Percentiles rank a stretch among this genome's conserved stretches.
Evolutionary conservation across 2,329 filamentous ascomycete species (phyloP).

Genomic region (Fonsecaea pugnacius): DNA sequence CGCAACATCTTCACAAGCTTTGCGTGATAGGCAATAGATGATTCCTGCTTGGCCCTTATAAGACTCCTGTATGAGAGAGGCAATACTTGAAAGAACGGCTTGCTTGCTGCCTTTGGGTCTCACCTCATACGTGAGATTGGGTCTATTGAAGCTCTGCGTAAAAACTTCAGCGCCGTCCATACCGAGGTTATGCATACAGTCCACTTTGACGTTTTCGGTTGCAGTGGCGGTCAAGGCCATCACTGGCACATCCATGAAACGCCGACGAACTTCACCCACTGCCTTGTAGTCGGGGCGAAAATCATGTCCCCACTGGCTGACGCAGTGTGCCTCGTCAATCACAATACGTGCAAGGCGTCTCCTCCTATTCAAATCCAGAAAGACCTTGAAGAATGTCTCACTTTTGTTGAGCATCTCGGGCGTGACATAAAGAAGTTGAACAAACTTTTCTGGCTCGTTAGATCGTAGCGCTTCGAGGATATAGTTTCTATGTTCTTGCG

Average conservation of each 20-base stretch:
- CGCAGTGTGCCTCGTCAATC: conserved; percentile 98
- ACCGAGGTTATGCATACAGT: conserved; percentile 87
- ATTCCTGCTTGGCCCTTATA: conserved; percentile 81
- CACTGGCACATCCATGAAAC: conserved; percentile 78
- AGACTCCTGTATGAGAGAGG: conserved; percentile 65
- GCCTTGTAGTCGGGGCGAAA: conserved; percentile 95
- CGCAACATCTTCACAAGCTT: conserved; percentile 80
- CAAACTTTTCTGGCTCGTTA: conserved; percentile 70
- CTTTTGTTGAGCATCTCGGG: conserved; percentile 96
- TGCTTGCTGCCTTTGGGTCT: conserved; percentile 68
- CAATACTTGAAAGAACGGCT: conserved; percentile 59
- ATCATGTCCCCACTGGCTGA: conserved; percentile 98
- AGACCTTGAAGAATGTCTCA: conserved; percentile 64
- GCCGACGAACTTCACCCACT: conserved; percentile 72
- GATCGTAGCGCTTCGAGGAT: conserved; percentile 69
- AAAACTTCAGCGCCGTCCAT: conserved; percentile 80
- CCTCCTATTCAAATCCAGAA: conserved; percentile 70
- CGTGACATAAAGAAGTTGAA: conserved; percentile 92
- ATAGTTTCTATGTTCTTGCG: conserved; percentile 63
- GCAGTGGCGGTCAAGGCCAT: conserved; percentile 97
- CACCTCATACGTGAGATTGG: conserved; percentile 90
- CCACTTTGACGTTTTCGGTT: conserved; percentile 86
- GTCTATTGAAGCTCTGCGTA: conserved; percentile 94
- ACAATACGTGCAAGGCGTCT: conserved; percentile 84
- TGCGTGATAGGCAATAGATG: conserved; percentile 87